Evolutionary conservation across 495 filamentous ascomycete species (phyloP).

Genomic region (Podospora australis): DNA sequence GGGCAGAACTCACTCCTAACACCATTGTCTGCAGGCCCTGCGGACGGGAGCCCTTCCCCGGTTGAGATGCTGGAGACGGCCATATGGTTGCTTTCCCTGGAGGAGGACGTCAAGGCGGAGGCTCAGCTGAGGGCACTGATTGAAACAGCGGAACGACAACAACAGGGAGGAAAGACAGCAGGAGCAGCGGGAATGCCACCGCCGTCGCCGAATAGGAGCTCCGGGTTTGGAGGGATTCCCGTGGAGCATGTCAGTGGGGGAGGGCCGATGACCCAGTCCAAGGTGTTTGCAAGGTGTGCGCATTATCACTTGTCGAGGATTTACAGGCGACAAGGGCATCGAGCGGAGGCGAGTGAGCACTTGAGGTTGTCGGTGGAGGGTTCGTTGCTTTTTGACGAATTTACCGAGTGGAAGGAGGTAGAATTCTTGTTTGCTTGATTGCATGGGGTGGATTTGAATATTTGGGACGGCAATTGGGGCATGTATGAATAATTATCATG

Average conservation of each 20-base stretch:
- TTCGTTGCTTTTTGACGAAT: background rate
- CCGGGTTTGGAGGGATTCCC: background rate
- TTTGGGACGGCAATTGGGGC: too few relatives aligned
- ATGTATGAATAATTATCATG: too few relatives aligned
- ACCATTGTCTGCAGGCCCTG: too few relatives aligned
- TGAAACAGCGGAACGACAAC: background rate
- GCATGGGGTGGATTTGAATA: too few relatives aligned
- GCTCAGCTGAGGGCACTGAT: background rate
- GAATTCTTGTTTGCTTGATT: background rate
- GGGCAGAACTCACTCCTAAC: background rate
- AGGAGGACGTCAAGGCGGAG: background rate
- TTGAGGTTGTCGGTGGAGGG: background rate
- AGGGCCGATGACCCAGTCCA: background rate
- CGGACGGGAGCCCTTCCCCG: too few relatives aligned
- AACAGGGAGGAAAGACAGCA: background rate
- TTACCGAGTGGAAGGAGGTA: background rate
- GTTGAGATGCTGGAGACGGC: background rate
- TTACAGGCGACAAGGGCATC: background rate
- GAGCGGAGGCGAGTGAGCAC: background rate
- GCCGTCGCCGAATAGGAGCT: background rate
- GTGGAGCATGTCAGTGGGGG: background rate
- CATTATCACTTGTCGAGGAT: background rate
- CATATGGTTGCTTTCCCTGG: background rate
- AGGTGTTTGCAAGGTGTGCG: background rate
- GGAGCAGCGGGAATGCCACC: background rate